Evolutionary conservation across 495 filamentous ascomycete species (phyloP).

Genomic region (Achaetomiella virescens): DNA sequence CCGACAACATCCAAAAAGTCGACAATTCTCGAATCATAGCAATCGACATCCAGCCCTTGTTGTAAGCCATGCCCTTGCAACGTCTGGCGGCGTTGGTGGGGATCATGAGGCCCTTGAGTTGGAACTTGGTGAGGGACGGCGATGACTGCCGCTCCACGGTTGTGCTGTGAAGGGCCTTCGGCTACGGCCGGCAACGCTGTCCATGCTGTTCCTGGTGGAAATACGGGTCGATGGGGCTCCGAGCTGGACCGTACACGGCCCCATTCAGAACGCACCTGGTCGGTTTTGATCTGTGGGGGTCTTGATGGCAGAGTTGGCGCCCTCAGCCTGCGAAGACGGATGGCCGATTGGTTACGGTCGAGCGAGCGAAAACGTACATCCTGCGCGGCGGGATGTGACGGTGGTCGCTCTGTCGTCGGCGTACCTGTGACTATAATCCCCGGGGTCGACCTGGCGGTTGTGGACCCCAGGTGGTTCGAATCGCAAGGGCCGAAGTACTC

Average conservation of each 20-base stretch:
- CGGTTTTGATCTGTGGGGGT: background rate
- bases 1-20: conserved; percentile 68
- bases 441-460: background rate
- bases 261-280: background rate
- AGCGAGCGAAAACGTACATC: background rate
- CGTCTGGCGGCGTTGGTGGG: conserved; percentile 6
- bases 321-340: conserved; percentile 16
- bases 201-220: background rate
- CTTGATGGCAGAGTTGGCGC: background rate
- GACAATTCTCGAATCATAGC: conserved; percentile 52
- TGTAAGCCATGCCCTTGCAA: background rate
- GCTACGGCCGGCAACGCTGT: background rate
- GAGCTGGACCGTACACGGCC: conserved; percentile 16
- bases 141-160: background rate
- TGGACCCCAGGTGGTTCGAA: background rate
- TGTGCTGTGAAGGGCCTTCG: background rate
- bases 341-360: conserved; percentile 13
- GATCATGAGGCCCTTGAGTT: background rate
- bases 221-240: conserved; percentile 12
- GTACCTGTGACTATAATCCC: background rate
- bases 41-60: conserved; percentile 30
- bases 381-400: background rate
- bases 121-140: background rate
- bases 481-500: background rate
- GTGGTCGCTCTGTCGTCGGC: background rate